phyloP scores from a whole-genome alignment of 352 stramenopile species.

The Pythium utonaiense region DNA sequence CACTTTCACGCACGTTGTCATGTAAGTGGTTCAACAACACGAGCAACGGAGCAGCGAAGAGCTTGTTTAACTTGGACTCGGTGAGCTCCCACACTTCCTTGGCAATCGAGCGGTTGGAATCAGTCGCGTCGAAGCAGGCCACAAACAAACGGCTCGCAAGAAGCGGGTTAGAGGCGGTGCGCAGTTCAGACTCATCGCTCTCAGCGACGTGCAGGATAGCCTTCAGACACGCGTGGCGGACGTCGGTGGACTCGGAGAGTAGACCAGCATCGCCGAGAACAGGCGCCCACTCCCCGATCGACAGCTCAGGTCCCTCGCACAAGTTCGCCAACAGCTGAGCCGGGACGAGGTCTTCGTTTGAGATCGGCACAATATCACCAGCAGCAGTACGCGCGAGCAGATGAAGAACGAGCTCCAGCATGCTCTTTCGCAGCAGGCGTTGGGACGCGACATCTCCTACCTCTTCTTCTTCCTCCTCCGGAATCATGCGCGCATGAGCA shows the following conservation, averaged over 20 bases:
- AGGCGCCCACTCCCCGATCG: constrained; percentile 56
- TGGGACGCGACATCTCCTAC: constrained; percentile 78
- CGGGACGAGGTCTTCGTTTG: constrained; percentile 56
- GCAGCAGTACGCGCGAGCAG: constrained; percentile 56
- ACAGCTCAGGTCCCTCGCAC: constrained; percentile 54
- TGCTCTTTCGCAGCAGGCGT: constrained; percentile 64
- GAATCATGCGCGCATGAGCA: constrained; percentile 81
- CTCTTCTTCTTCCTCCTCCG: constrained; percentile 85
- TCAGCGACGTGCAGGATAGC: constrained; percentile 59
- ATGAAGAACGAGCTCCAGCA: constrained; percentile 68
- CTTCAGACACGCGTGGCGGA: constrained; percentile 54
- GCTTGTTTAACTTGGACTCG: constrained; percentile 40
- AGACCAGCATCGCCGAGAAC: constrained; percentile 67
- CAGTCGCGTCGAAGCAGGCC: constrained; percentile 58
- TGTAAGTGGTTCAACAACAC: constrained; percentile 73
- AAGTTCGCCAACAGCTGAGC: constrained; percentile 53
- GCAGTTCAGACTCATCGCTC: constrained; percentile 48
- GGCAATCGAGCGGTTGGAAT: constrained; percentile 54
- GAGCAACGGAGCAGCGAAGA: constrained; percentile 64
- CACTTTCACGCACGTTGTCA: constrained; percentile 72
- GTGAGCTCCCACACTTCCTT: constrained; percentile 64
- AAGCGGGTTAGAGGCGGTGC: constrained; percentile 27
- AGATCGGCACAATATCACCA: constrained; percentile 51
- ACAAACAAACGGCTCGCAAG: constrained; percentile 63
- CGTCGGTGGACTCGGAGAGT: constrained; percentile 52